phyloP scores from a whole-genome alignment of 1,284 basidiomycete species.

The Mycosarcoma mackinlayi region DNA sequence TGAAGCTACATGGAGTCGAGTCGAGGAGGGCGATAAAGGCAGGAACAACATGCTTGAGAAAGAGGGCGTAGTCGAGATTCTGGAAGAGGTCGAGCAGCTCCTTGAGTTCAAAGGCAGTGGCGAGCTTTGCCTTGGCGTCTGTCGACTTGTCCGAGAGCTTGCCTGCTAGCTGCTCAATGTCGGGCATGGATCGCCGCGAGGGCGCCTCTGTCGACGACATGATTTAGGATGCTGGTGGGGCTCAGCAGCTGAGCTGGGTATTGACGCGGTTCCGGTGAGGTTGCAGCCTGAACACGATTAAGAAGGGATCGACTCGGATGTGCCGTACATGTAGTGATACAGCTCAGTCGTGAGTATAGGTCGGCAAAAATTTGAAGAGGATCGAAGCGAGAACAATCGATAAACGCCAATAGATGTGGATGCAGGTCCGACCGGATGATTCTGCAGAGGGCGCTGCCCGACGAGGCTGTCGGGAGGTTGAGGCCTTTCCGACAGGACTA shows the following conservation, averaged over 20 bases:
- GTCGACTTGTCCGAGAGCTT: slow-evolving; percentile 42
- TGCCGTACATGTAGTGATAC: not conserved
- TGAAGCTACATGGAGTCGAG: slow-evolving; percentile 80
- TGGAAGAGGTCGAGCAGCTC: slow-evolving; percentile 62
- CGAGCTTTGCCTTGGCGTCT: slow-evolving; percentile 52
- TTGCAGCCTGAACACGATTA: not conserved
- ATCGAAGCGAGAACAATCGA: too few relatives aligned
- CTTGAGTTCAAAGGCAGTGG: slow-evolving; percentile 60
- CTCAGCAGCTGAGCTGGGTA: too few relatives aligned
- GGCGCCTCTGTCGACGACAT: slow-evolving; percentile 44
- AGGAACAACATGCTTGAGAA: slow-evolving; percentile 75
- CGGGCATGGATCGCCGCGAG: slow-evolving; percentile 43
- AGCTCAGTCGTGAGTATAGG: not conserved
- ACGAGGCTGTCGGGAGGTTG: too few relatives aligned
- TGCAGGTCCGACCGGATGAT: too few relatives aligned
- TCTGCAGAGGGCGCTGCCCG: too few relatives aligned
- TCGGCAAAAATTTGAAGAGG: too few relatives aligned
- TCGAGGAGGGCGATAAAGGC: slow-evolving; percentile 82
- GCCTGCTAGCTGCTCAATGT: slow-evolving; percentile 43
- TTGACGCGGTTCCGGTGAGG: not conserved
- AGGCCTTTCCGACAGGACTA: too few relatives aligned
- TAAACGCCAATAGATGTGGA: too few relatives aligned
- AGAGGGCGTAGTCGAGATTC: slow-evolving; percentile 77
- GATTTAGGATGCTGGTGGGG: not conserved
- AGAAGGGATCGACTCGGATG: not conserved